Evolutionary conservation across 2,329 filamentous ascomycete species (phyloP).

Genomic region (Phyllosticta citribraziliensis): DNA sequence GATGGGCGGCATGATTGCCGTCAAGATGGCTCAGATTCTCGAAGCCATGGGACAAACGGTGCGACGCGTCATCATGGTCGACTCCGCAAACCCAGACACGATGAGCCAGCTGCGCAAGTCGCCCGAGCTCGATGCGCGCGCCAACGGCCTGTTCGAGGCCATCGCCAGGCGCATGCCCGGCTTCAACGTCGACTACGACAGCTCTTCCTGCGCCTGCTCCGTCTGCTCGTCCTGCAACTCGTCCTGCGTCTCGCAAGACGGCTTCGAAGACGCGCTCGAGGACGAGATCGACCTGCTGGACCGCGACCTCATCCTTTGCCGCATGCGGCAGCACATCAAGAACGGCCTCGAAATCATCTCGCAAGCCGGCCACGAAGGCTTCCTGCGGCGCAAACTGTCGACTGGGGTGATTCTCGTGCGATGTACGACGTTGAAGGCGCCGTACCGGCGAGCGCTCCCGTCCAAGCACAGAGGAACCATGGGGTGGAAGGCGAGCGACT

Average conservation of each 20-base stretch:
- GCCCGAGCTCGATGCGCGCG: neutral
- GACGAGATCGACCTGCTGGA: neutral
- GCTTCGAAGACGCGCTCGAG: neutral
- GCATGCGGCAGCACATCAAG: neutral
- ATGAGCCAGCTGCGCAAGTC: neutral
- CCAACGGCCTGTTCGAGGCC: neutral
- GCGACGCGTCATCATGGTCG: constrained; percentile 16
- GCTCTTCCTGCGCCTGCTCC: neutral
- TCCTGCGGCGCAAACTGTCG: neutral
- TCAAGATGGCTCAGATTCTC: constrained; percentile 16
- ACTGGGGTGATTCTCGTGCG: neutral
- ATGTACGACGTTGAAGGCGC: neutral
- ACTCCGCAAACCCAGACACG: constrained; percentile 14
- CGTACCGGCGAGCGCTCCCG: neutral
- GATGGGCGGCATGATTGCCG: constrained; percentile 14
- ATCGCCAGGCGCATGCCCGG: neutral
- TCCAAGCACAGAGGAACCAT: neutral
- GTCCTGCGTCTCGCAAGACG: neutral
- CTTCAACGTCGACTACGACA: neutral
- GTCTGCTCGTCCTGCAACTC: neutral
- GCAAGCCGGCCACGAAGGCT: neutral
- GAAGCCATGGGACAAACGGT: constrained; percentile 13
- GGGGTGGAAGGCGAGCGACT: neutral
- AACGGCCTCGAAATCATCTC: neutral
- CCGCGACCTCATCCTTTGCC: neutral